Conservation (phyloP, 495 filamentous ascomycete species). For the Hyaloscypha hepaticicola region DNA sequence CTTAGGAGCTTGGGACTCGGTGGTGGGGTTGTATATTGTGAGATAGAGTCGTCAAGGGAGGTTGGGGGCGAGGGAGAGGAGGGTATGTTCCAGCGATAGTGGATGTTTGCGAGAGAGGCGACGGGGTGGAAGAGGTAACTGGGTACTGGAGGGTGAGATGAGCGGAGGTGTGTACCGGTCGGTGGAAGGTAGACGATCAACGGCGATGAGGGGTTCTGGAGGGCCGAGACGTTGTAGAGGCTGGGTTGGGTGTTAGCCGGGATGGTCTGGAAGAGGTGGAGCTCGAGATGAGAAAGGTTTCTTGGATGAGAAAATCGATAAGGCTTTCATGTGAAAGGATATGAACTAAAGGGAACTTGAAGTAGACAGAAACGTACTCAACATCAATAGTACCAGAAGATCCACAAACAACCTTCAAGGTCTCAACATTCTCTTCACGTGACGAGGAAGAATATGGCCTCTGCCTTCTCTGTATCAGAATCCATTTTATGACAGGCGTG, state of each 20-base stretch:
- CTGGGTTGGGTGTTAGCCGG: constrained; percentile 17
- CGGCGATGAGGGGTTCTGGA: constrained; percentile 11
- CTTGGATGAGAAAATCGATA: too few relatives aligned
- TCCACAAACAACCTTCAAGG: constrained; percentile 22
- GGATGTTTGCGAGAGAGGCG: constrained; percentile 22
- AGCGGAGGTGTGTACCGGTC: constrained; percentile 14
- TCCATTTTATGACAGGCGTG: neutral
- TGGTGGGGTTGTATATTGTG: too few relatives aligned
- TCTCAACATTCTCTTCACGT: constrained; percentile 14
- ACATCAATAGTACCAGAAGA: constrained; percentile 27
- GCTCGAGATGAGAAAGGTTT: constrained; percentile 13
- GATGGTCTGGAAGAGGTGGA: constrained; percentile 8
- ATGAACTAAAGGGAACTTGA: neutral
- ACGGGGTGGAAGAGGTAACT: constrained; percentile 13
- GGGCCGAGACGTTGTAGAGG: constrained; percentile 21
- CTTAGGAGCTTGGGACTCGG: neutral
- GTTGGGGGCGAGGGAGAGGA: constrained; percentile 11
- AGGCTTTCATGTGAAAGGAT: too few relatives aligned
- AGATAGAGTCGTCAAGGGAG: too few relatives aligned
- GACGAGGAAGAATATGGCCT: constrained; percentile 10
- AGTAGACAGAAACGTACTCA: constrained; percentile 18
- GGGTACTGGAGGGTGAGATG: constrained; percentile 16
- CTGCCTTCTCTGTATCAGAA: neutral
- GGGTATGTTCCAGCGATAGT: constrained; percentile 31
- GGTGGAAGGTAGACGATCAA: constrained; percentile 29